Conservation (phyloP, 352 stramenopile genomes). For the Halophytophthora polymorphica region DNA sequence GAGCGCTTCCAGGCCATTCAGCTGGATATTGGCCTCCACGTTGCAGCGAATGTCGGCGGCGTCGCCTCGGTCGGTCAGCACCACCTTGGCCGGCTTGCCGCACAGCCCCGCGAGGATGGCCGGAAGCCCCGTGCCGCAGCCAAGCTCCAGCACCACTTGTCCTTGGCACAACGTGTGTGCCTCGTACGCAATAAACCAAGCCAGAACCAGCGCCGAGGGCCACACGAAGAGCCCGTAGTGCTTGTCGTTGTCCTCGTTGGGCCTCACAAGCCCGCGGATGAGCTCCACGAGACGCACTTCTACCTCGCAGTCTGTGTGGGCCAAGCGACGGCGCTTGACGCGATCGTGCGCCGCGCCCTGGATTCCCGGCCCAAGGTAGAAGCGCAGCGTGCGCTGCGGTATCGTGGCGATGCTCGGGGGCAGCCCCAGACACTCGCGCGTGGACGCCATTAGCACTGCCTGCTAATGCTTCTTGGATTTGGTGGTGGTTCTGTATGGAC, state of each 20-base stretch:
- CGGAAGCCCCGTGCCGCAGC: conserved; percentile 63
- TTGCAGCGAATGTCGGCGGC: conserved; percentile 46
- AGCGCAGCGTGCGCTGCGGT: conserved; percentile 16
- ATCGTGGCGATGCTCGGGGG: background rate
- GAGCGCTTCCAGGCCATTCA: conserved; percentile 35
- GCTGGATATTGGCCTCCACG: conserved; percentile 43
- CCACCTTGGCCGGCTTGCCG: conserved; percentile 31
- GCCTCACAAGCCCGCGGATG: conserved; percentile 41
- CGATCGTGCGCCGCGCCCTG: background rate
- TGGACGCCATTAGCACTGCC: no score
- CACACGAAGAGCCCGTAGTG: conserved; percentile 71
- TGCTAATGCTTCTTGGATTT: no score
- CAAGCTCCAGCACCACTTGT: conserved; percentile 59
- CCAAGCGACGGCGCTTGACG: conserved; percentile 20
- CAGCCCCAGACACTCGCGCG: no score
- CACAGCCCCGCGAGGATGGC: conserved; percentile 54
- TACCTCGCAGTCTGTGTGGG: conserved; percentile 10
- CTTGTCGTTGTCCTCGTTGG: conserved; percentile 38
- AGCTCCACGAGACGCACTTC: conserved; percentile 50
- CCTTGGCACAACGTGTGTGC: conserved; percentile 17
- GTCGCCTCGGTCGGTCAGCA: conserved; percentile 53
- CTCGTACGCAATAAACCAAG: conserved; percentile 44
- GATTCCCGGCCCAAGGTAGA: background rate
- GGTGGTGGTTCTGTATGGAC: no score
- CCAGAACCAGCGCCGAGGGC: conserved; percentile 51